phyloP scores from a whole-genome alignment of 805 yeast species.

The Ogataea ganodermae region DNA sequence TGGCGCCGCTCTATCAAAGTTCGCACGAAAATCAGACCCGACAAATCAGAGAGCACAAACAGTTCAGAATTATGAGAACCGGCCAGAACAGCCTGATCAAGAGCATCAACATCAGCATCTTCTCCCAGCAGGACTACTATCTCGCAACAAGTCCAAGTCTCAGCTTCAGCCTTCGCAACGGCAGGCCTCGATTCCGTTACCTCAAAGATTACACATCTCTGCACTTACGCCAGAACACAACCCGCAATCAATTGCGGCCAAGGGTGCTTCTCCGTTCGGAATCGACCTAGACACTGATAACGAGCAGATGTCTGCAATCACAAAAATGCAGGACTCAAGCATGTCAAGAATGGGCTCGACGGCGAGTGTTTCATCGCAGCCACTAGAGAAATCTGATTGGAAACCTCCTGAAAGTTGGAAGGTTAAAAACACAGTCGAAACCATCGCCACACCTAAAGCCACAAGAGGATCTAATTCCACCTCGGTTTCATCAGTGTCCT shows the following conservation, averaged over 20 bases:
- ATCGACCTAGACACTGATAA: constrained; percentile 29
- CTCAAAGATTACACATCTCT: constrained; percentile 11
- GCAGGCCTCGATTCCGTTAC: constrained; percentile 9
- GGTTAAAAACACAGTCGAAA: constrained; percentile 39
- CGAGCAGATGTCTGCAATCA: constrained; percentile 23
- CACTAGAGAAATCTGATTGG: constrained; percentile 38
- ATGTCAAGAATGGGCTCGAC: constrained; percentile 30
- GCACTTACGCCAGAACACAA: background rate
- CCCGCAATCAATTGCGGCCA: background rate
- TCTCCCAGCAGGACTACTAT: background rate
- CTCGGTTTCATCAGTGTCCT: constrained; percentile 17
- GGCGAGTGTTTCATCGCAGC: constrained; percentile 17
- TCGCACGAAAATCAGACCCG: constrained; percentile 21
- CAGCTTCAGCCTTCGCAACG: constrained; percentile 5
- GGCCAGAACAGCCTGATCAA: background rate
- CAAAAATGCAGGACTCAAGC: constrained; percentile 19
- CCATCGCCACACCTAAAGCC: constrained; percentile 1
- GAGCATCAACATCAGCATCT: background rate
- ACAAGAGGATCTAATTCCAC: constrained; percentile 22
- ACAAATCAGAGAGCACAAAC: constrained; percentile 4
- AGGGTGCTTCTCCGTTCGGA: constrained; percentile 18
- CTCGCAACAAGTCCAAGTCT: constrained; percentile 3
- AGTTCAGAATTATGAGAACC: background rate
- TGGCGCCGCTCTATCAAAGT: constrained; percentile 4
- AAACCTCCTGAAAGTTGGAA: constrained; percentile 65